Conservation (phyloP, 345 rosid species). For the Dipteronia dyeriana region DNA sequence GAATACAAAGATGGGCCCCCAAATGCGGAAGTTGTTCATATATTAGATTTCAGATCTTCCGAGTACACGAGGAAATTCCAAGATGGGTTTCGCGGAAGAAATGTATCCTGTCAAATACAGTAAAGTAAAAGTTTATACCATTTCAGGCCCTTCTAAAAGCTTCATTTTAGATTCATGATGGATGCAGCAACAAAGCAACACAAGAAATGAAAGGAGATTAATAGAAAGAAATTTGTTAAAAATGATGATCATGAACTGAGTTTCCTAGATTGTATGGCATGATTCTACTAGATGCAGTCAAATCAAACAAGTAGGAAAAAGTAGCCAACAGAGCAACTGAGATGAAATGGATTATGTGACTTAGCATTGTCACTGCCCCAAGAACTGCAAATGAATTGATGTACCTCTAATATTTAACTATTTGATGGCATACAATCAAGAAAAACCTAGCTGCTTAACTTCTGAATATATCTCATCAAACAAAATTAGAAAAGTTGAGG, state of each 20-base stretch:
- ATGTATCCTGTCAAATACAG: conserved; percentile 59
- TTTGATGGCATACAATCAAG: neutral
- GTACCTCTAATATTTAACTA: neutral
- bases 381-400: neutral
- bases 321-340: neutral
- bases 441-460: neutral
- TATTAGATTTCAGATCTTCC: conserved; percentile 47
- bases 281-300: neutral
- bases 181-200: neutral
- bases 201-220: neutral
- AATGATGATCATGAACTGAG: neutral
- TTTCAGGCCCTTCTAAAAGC: neutral
- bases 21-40: conserved; percentile 24
- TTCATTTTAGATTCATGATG: neutral
- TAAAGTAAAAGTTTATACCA: neutral
- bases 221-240: neutral
- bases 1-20: neutral
- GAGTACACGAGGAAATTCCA: conserved; percentile 54
- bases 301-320: neutral
- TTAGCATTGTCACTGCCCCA: neutral
- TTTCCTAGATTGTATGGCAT: neutral
- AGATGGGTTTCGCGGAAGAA: conserved; percentile 61
- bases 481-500: neutral
- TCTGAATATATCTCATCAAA: neutral
- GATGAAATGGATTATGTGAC: neutral